Percentiles rank a stretch among this genome's conserved stretches.
phyloP scores from a whole-genome alignment of 2,329 filamentous ascomycete genomes.

The Trematosphaeria pertusa region DNA sequence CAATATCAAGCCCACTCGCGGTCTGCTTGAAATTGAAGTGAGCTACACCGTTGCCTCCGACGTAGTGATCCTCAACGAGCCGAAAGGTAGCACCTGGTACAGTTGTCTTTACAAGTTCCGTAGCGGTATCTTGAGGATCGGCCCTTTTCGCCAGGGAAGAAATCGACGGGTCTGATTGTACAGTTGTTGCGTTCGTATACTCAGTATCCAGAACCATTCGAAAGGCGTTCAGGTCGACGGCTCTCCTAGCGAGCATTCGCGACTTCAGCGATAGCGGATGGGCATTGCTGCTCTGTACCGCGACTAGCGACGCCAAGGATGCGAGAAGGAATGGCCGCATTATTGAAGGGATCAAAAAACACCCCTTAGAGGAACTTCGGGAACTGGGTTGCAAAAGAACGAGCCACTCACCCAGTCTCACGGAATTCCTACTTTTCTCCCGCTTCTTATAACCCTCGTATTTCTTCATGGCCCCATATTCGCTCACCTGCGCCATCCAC shows the following conservation, averaged over 20 bases:
- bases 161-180: conserved; percentile 26
- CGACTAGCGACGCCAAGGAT: conserved; percentile 36
- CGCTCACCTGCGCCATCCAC: too few species aligned
- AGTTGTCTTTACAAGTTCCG: conserved; percentile 40
- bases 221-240: conserved; percentile 41
- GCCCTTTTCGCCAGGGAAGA: conserved; percentile 27
- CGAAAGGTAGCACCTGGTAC: conserved; percentile 56
- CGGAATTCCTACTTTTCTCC: neutral
- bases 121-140: conserved; percentile 40
- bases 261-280: conserved; percentile 26
- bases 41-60: conserved; percentile 61
- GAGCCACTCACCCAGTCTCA: neutral
- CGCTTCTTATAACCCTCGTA: neutral
- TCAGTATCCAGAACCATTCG: conserved; percentile 34
- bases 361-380: too few species aligned
- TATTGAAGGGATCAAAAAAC: neutral
- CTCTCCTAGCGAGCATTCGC: conserved; percentile 24
- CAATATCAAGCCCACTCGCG: conserved; percentile 63
- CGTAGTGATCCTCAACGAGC: conserved; percentile 60
- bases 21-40: conserved; percentile 69
- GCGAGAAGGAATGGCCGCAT: conserved; percentile 41
- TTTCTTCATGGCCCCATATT: neutral
- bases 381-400: neutral
- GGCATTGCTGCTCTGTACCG: conserved; percentile 28
- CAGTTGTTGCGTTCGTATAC: conserved; percentile 27